phyloP scores from a whole-genome alignment of 306 rosid species.

The Astragalus glycyphyllos region DNA sequence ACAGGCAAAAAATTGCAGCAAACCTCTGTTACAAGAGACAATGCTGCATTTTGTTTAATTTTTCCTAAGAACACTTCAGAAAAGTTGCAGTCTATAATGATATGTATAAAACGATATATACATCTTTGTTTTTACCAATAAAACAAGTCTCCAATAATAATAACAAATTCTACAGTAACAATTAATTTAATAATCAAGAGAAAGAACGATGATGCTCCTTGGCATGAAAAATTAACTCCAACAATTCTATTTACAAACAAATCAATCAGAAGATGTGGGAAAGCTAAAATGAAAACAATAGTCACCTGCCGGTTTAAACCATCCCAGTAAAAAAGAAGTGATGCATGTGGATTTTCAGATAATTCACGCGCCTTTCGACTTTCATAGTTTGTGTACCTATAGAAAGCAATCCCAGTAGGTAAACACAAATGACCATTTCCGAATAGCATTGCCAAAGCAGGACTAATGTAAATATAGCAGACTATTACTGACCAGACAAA shows the following conservation, averaged over 20 bases:
- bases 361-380: conserved; percentile 81
- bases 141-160: conserved; percentile 19
- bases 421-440: conserved; percentile 37
- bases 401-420: conserved; percentile 42
- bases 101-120: background rate
- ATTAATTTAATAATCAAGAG: background rate
- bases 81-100: conserved; percentile 8
- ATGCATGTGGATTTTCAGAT: conserved; percentile 82
- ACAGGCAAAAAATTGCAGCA: conserved; percentile 16
- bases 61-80: background rate
- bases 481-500: conserved; percentile 83
- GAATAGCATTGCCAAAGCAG: conserved; percentile 32
- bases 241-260: conserved; percentile 32
- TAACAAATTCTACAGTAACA: conserved; percentile 9
- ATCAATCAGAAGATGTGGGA: conserved; percentile 37
- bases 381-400: conserved; percentile 93
- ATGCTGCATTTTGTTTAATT: conserved; percentile 6
- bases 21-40: conserved; percentile 1
- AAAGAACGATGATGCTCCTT: conserved; percentile 21
- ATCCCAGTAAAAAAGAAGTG: conserved; percentile 93
- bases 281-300: conserved; percentile 30
- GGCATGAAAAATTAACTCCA: conserved; percentile 32
- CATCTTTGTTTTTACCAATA: conserved; percentile 7
- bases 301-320: conserved; percentile 83
- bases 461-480: conserved; percentile 29